Conservation (phyloP, 805 yeast species). For the Candida fluviatilis region DNA sequence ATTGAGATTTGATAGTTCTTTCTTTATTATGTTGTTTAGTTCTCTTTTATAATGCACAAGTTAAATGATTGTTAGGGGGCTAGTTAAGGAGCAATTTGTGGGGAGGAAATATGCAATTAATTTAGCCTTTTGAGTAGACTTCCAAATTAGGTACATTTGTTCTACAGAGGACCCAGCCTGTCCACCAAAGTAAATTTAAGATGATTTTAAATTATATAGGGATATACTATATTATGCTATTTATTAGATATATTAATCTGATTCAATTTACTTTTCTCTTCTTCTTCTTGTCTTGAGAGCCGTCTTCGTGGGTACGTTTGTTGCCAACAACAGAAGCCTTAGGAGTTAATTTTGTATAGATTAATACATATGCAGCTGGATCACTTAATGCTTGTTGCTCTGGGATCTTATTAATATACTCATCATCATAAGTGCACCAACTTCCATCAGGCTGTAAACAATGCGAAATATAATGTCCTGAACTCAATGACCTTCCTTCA, state of each 20-base stretch:
- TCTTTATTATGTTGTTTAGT: not conserved
- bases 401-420: slow-evolving; percentile 67
- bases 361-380: slow-evolving; percentile 84
- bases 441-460: slow-evolving; percentile 88
- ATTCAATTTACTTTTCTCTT: slow-evolving; percentile 6
- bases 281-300: slow-evolving; percentile 3
- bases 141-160: no score
- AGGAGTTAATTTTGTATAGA: slow-evolving; percentile 75
- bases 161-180: no score
- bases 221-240: not conserved
- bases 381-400: slow-evolving; percentile 75
- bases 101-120: no score
- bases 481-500: slow-evolving; percentile 86
- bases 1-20: not conserved
- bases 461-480: slow-evolving; percentile 91
- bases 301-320: slow-evolving; percentile 8
- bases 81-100: no score
- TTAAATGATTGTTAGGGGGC: no score
- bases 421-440: slow-evolving; percentile 96
- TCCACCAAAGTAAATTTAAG: no score
- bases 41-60: not conserved
- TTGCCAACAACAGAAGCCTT: slow-evolving; percentile 20
- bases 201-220: not conserved
- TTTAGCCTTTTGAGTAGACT: no score
- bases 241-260: not conserved